phyloP scores from a whole-genome alignment of 1,284 basidiomycete genomes.

The Leccinum variabile region DNA sequence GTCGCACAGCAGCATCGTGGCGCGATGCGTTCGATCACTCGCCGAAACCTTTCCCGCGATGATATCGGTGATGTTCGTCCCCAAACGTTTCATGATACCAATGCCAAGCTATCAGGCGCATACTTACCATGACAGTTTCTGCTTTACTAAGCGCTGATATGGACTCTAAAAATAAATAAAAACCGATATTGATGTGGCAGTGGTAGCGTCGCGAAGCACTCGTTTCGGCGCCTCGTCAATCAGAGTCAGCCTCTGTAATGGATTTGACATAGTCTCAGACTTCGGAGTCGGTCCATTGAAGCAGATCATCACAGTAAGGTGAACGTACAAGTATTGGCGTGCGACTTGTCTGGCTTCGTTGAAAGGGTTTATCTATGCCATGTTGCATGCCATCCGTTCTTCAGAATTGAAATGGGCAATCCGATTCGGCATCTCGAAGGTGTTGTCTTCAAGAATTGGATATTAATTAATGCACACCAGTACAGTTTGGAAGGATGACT shows the following conservation, averaged over 20 bases:
- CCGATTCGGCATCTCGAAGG: neutral
- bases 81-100: neutral
- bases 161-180: neutral
- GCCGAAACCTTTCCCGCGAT: neutral
- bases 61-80: neutral
- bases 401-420: neutral
- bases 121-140: neutral
- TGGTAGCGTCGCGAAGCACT: neutral
- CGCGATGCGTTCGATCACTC: neutral
- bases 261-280: neutral
- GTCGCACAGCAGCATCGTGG: neutral
- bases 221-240: neutral
- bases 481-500: neutral
- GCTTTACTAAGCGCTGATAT: neutral
- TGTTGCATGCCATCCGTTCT: neutral
- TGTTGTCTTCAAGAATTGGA: neutral
- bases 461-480: neutral
- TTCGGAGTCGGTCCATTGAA: neutral
- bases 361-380: neutral
- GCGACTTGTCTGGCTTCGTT: neutral
- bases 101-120: neutral
- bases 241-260: neutral
- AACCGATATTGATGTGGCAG: neutral
- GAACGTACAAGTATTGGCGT: neutral
- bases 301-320: neutral